Base-by-base conservation (phyloP, 345 rosid species). In the Hibiscus mutabilis region DNA sequence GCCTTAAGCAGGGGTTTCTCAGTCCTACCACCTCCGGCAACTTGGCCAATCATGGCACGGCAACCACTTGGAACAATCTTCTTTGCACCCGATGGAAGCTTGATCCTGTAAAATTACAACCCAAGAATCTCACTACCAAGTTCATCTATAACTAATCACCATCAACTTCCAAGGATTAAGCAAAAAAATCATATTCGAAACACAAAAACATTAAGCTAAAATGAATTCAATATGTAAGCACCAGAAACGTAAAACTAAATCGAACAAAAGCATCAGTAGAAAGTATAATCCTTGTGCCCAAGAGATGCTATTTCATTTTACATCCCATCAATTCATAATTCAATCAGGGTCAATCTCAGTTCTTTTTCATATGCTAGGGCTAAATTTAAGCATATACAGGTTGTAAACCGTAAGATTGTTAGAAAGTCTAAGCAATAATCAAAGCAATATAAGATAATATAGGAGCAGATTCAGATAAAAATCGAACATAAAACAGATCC, bases 11-110 rank as follows among this genome's bases (percentile, higher is more conserved):
- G 58, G 0, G 93, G 93, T 76, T 88, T 88, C 86, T 88, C 93
- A 11, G 91, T 88, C 60, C 93, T 88, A 19, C 93, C 93, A 58
- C 93, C 93, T 27, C 93, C 93, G 0, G 93, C 91, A 66, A 88
- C 88, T 49, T 88, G 91, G 13, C 93, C 93, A 70, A 88, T 73
- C 93, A 88, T 88, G 6, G 91, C 93, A 49, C 93, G 81, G 78
- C 91, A 89, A 6, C 87, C 88, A 75, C 93, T 86, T 19, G 89
- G 88, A 2, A 86, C 75, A 71, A 88, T 81, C 84, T 88, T 88
- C 85, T 88, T 88, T 0, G 89, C 73, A 6, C 93, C 91, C 14
- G 91, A 88, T 22, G 93, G 93, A 71, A 88, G 89, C 84, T 88
- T 86, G 29, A 88, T 69, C 80, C 93, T 88, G 59, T 7, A 69